phyloP scores from a whole-genome alignment of 2,329 filamentous ascomycete species.

The Paraconiothyrium sp. region DNA sequence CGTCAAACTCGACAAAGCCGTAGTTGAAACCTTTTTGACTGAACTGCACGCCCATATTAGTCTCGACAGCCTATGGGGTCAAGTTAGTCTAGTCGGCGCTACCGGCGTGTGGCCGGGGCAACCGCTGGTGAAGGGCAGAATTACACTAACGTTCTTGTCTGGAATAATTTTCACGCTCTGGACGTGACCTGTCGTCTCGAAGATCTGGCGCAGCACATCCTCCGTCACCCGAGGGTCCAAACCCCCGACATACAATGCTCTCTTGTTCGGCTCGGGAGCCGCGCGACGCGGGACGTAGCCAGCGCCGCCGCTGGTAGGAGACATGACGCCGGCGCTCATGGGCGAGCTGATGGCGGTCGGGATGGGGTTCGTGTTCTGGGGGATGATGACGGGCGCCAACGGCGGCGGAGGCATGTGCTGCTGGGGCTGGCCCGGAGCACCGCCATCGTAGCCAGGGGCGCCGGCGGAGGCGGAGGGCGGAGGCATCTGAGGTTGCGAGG shows the following conservation, averaged over 20 bases:
- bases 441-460: slow-evolving; percentile 82
- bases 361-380: slow-evolving; percentile 95
- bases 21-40: slow-evolving; percentile 91
- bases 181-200: slow-evolving; percentile 98
- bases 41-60: slow-evolving; percentile 18
- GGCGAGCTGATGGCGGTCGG: slow-evolving; percentile 92
- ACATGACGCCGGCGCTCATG: slow-evolving; percentile 81
- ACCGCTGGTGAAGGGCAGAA: slow-evolving; percentile 42
- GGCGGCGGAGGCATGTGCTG: slow-evolving; percentile 90
- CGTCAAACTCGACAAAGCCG: slow-evolving; percentile 98
- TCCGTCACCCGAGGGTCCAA: slow-evolving; percentile 95
- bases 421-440: slow-evolving; percentile 74
- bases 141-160: slow-evolving; percentile 89
- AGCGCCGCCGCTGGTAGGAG: slow-evolving; percentile 78
- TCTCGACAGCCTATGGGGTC: slow-evolving; percentile 4
- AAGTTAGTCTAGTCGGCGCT: slow-evolving; percentile 11
- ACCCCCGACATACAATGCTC: slow-evolving; percentile 94
- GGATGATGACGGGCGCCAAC: slow-evolving; percentile 84
- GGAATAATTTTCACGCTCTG: slow-evolving; percentile 99
- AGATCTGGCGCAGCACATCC: slow-evolving; percentile 95
- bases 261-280: slow-evolving; percentile 97
- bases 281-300: slow-evolving; percentile 82
- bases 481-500: slow-evolving; percentile 71
- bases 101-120: slow-evolving; percentile 6
- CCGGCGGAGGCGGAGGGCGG: slow-evolving; percentile 74